These are phyloP conservation scores for Hordeum vulgare DNA, from an alignment of 176 grass and related monocot species.

Conservation along the genomic window DNA sequence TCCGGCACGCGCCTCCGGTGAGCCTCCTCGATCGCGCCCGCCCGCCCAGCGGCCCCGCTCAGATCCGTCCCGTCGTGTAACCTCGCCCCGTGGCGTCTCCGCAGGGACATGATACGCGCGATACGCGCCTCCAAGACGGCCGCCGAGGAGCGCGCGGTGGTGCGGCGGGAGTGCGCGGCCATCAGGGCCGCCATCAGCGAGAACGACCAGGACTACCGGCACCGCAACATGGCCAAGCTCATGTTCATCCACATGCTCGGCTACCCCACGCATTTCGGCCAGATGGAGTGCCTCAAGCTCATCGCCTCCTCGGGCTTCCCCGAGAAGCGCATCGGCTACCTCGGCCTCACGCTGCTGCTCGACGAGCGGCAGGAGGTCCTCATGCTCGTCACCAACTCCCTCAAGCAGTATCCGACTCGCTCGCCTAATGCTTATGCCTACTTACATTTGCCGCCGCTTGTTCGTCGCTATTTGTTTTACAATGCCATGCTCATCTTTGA, in stretches of 20 bases:
- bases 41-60: not conserved
- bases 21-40: constrained; percentile 11
- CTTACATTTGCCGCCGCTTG: constrained; percentile 15
- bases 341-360: constrained; percentile 93
- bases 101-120: constrained; percentile 96
- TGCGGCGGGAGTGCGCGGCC: constrained; percentile 96
- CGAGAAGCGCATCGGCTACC: constrained; percentile 97
- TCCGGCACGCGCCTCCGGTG: constrained; percentile 93
- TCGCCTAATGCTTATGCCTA: not conserved
- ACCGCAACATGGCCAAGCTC: constrained; percentile 94
- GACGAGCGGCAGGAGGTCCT: constrained; percentile 99
- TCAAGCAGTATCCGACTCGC: constrained; percentile 90
- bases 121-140: constrained; percentile 99
- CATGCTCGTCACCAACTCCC: constrained; percentile 99
- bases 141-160: constrained; percentile 94
- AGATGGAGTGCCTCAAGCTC: constrained; percentile 99
- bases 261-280: constrained; percentile 98
- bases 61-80: constrained; percentile 20
- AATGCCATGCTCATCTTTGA: not conserved
- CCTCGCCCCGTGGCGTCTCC: not conserved
- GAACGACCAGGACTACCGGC: constrained; percentile 87
- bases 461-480: not conserved
- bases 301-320: constrained; percentile 95
- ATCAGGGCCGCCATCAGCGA: constrained; percentile 97
- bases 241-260: constrained; percentile 99